Conservation (phyloP, 225 moss, liverwort and hornwort genomes). For the Rhytidiadelphus loreus region DNA sequence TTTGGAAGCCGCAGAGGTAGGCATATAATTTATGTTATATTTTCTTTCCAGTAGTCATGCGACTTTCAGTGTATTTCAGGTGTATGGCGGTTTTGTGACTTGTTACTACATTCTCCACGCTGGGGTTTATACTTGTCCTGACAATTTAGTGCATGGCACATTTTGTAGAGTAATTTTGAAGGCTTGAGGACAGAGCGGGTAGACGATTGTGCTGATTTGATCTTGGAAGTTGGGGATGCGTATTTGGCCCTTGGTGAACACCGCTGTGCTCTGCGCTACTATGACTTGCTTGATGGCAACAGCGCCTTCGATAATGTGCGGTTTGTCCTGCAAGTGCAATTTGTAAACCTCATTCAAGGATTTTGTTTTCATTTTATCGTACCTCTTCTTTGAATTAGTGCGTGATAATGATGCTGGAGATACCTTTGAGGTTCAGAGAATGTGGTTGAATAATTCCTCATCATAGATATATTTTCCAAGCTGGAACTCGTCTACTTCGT, state of each 20-base stretch:
- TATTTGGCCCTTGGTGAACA: conserved; percentile 86
- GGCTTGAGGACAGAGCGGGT: conserved; percentile 68
- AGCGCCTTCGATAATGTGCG: conserved; percentile 72
- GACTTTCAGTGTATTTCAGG: not conserved
- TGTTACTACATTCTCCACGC: not conserved
- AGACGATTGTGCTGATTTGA: conserved; percentile 74
- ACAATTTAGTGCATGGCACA: not conserved
- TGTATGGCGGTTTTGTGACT: not conserved
- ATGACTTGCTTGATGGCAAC: conserved; percentile 62
- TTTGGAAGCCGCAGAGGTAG: conserved; percentile 89
- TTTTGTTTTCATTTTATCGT: not conserved
- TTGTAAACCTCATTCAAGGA: not conserved
- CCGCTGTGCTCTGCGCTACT: conserved; percentile 62
- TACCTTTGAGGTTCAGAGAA: not conserved
- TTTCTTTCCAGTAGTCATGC: not conserved
- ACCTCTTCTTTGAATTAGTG: not conserved
- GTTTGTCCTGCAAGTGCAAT: not conserved
- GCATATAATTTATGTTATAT: not conserved
- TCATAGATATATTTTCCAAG: not conserved
- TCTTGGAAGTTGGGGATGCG: conserved; percentile 94
- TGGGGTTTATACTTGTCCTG: not conserved
- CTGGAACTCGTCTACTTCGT: not conserved
- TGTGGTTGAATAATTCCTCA: not conserved
- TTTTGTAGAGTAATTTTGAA: conserved; percentile 68
- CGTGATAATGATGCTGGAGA: not conserved